Base-by-base conservation (phyloP, 352 stramenopile species). In the Plasmopara muralis region DNA sequence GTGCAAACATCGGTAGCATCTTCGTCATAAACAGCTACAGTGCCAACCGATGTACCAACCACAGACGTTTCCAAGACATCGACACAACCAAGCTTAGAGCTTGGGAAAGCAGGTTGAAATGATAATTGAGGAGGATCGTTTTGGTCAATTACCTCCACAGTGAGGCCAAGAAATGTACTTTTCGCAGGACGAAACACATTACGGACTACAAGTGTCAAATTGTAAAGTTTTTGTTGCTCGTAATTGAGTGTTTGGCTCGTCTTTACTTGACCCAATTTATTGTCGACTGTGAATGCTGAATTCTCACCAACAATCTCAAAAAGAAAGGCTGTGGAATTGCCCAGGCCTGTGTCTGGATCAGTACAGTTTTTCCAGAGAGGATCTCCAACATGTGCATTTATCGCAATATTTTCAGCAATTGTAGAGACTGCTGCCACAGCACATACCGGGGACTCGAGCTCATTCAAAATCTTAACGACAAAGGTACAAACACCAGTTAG, bases 401-500 rank as follows among this genome's bases (percentile, higher is more conserved):
- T 63, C 2, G n/a, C 50, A 3, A 80, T 65, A 28, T 83, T 68
- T 57, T 68, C 60, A 10, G 42, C 13, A 13, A 60, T 15, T 20
- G 18, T 51, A 5, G 25, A 13, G 12, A 35, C 33, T 18, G 60
- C 39, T 5, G n/a, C 18, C 31, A 9, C 20, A n/a, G 28, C 2
- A 30, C 55, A 68, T n/a, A 45, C 8, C 0, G 60, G 60, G 28
- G 55, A 31, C 37, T 68, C 60, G 7, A 57, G 47, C 44, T 77
- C 74, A 28, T 85, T 82, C 35, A 71, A 47, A 35, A 85, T 74
- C 2, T 47, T 50, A 9, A 85, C 60, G 20, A 20, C 37, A 0
- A 75, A 48, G 6, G 42, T 72, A 45, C 72, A 85, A 9, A 60
- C 30, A 0, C 62, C 55, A 16, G 48, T 33, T 0, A 83, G 50